Conservation (phyloP, 169 alveolate species). For the Eimeria acervulina region DNA sequence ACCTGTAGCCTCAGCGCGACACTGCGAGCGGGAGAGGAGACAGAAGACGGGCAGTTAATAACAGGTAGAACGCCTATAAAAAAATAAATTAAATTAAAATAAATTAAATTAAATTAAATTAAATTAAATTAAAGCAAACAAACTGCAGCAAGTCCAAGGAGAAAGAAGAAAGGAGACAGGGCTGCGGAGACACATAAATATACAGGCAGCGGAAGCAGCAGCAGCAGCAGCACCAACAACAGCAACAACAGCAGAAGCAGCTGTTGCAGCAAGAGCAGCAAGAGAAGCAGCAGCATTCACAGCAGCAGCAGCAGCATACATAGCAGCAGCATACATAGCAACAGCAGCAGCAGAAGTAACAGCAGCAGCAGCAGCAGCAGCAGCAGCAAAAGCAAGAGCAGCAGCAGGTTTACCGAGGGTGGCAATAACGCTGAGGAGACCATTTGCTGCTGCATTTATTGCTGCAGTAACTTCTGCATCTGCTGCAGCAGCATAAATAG, state of each 20-base stretch:
- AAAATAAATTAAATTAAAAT: no score
- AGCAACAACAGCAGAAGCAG: no score
- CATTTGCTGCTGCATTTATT: background rate
- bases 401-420: slow-evolving; percentile 66
- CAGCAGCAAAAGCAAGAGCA: background rate
- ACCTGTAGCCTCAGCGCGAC: slow-evolving; percentile 69
- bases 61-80: slow-evolving; percentile 48
- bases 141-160: no score
- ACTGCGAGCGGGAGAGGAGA: slow-evolving; percentile 53
- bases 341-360: background rate
- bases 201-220: background rate
- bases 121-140: background rate
- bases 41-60: slow-evolving; percentile 18
- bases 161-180: no score
- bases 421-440: slow-evolving; percentile 75
- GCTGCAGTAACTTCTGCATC: background rate
- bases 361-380: background rate
- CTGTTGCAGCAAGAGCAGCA: no score
- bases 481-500: background rate
- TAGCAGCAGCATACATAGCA: no score
- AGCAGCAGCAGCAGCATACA: no score
- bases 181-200: background rate
- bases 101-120: no score
- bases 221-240: background rate
- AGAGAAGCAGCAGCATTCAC: no score